Percentiles rank a stretch among this genome's conserved stretches.
Evolutionary conservation across 805 yeast genomes (phyloP).

Genomic region (Lipomyces starkeyi): DNA sequence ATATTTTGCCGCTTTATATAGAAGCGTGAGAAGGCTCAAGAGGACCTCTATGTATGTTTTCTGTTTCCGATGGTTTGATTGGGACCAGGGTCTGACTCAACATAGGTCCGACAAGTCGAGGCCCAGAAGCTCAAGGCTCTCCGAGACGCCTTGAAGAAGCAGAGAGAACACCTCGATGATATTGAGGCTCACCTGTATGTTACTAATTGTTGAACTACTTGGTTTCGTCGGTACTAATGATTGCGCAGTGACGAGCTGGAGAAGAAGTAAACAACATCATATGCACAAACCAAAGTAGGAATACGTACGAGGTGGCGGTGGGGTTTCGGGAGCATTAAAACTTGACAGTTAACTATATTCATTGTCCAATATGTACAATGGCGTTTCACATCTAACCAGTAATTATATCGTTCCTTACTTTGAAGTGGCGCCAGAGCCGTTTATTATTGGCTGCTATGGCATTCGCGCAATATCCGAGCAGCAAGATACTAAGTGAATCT

Average conservation of each 20-base stretch:
- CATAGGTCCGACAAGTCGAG: constrained; percentile 76
- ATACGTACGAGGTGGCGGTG: not conserved
- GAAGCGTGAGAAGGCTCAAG: constrained; percentile 93
- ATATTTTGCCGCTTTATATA: constrained; percentile 37
- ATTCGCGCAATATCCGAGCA: not conserved
- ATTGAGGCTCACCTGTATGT: constrained; percentile 41
- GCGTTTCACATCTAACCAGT: not conserved
- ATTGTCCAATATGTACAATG: not conserved
- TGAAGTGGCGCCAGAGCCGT: not conserved
- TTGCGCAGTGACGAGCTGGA: constrained; percentile 31
- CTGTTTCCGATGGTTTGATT: not conserved
- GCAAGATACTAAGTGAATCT: not conserved
- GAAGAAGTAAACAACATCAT: constrained; percentile 28
- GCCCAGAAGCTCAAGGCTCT: constrained; percentile 81
- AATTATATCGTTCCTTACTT: not conserved
- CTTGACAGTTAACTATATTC: not conserved
- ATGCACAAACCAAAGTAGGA: not conserved
- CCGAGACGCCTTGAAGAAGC: constrained; percentile 77
- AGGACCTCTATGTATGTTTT: constrained; percentile 55
- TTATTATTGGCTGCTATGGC: not conserved
- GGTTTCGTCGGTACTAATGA: not conserved
- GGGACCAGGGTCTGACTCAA: not conserved
- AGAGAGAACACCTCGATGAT: constrained; percentile 45
- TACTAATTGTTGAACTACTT: not conserved
- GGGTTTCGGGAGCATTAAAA: not conserved